A percentile compares a stretch with the other conserved stretches of the same genome.
phyloP scores from a whole-genome alignment of 768 basidiomycete species.

The Rickenella mellea region DNA sequence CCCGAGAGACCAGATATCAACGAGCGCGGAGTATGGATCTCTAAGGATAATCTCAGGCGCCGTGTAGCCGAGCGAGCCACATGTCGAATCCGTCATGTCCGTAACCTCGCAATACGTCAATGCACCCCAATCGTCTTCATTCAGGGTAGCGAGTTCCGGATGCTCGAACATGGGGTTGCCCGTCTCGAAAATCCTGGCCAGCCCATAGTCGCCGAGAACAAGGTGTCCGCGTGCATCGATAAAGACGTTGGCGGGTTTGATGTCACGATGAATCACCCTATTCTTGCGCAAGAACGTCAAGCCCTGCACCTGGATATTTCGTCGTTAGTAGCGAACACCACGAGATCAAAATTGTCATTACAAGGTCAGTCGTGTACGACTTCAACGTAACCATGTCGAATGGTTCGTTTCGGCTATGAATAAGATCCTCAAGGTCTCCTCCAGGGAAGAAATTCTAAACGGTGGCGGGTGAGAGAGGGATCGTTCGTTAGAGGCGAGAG shows the following conservation, averaged over 20 bases:
- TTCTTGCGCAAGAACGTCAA: slow-evolving; percentile 56
- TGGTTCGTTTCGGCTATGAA: too few species aligned
- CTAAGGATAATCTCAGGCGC: slow-evolving; percentile 1
- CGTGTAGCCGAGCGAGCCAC: slow-evolving; percentile 1
- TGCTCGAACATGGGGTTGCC: neutral
- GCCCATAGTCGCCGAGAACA: slow-evolving; percentile 92
- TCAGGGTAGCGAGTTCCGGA: too few species aligned
- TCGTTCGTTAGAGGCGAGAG: too few species aligned
- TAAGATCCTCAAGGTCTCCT: too few species aligned
- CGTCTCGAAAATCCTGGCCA: slow-evolving; percentile 30
- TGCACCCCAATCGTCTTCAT: neutral
- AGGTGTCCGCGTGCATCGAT: slow-evolving; percentile 75
- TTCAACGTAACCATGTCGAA: too few species aligned
- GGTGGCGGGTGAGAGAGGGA: too few species aligned
- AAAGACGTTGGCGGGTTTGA: slow-evolving; percentile 90
- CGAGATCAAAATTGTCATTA: too few species aligned
- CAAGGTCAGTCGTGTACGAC: too few species aligned
- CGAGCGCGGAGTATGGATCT: neutral
- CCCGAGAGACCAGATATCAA: slow-evolving; percentile 1
- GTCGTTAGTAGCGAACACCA: too few species aligned
- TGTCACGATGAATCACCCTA: slow-evolving; percentile 92
- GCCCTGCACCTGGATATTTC: too few species aligned
- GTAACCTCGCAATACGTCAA: neutral
- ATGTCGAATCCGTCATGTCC: neutral
- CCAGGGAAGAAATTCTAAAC: too few species aligned